A percentile compares a stretch with the other conserved stretches of the same genome.
These are phyloP conservation scores for Metschnikowia arizonensis DNA, from an alignment of 805 yeast genomes.

Conservation along the genomic window DNA sequence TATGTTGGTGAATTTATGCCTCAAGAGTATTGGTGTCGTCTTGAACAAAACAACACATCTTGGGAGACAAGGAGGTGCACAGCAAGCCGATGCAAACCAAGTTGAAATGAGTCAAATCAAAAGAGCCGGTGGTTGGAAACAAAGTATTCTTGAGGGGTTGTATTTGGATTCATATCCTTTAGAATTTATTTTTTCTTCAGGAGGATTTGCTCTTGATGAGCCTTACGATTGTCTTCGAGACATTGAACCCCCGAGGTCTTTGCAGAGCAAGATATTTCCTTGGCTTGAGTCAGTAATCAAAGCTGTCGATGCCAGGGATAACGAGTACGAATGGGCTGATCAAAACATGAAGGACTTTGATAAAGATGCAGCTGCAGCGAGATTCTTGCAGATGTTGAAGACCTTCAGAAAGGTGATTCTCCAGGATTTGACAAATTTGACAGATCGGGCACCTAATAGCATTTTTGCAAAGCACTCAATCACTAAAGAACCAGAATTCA, in stretches of 20 bases:
- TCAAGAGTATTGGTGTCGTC: not conserved
- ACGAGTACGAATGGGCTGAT: not conserved
- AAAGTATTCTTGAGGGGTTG: not conserved
- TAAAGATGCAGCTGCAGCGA: not conserved
- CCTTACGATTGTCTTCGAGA: constrained; percentile 6
- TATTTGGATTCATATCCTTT: not conserved
- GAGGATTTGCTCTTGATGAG: constrained; percentile 6
- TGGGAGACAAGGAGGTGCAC: not conserved
- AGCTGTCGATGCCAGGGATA: not conserved
- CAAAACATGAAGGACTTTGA: not conserved
- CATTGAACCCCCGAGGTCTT: constrained; percentile 4
- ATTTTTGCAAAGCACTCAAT: not conserved
- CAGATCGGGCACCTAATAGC: not conserved
- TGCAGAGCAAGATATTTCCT: constrained; percentile 7
- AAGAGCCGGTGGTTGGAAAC: not conserved
- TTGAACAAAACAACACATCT: not conserved
- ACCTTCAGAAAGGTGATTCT: not conserved
- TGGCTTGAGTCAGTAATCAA: constrained; percentile 4
- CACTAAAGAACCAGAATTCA: not conserved
- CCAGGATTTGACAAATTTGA: not conserved
- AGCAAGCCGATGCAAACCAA: not conserved
- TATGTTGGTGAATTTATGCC: not conserved
- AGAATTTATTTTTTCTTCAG: constrained; percentile 5
- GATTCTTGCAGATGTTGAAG: not conserved
- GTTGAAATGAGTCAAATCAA: not conserved